Percentiles rank a stretch among this genome's conserved stretches.
Conservation (phyloP, 2,329 filamentous ascomycete genomes). For the Claviceps digitariae region DNA sequence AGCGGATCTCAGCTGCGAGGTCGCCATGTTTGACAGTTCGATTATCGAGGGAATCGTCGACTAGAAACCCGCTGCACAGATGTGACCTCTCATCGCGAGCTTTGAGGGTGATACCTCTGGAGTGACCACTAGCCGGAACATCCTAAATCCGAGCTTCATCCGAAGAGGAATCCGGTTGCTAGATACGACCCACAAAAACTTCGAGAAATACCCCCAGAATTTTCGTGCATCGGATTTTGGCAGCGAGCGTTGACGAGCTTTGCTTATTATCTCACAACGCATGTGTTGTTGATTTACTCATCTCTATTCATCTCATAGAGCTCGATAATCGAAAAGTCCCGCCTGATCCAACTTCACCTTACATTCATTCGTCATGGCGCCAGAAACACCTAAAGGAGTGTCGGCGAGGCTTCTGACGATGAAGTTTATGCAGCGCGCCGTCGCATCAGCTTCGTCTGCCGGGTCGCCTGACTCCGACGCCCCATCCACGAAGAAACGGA, state of each 20-base stretch:
- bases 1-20: constrained; percentile 32
- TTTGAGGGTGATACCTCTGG: background rate
- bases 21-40: constrained; percentile 23
- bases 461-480: constrained; percentile 34
- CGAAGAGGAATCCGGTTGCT: background rate
- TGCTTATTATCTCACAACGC: background rate
- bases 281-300: background rate
- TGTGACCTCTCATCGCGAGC: background rate
- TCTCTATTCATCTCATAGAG: background rate
- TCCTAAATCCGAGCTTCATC: constrained; percentile 3
- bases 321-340: too few relatives aligned
- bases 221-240: background rate
- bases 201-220: background rate
- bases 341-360: too few relatives aligned
- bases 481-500: constrained; percentile 50
- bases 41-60: background rate
- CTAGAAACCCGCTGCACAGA: background rate
- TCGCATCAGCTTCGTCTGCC: constrained; percentile 39
- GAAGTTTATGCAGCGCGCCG: constrained; percentile 95
- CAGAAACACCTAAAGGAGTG: constrained; percentile 51
- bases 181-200: background rate
- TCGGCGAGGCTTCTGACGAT: constrained; percentile 82
- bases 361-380: constrained; percentile 23
- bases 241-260: background rate
- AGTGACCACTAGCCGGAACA: constrained; percentile 4